Evolutionary conservation across 1,139 yeast species (phyloP), one percentile per base, ranked within the genome.

Genomic region (Diutina siamensis): DNA sequence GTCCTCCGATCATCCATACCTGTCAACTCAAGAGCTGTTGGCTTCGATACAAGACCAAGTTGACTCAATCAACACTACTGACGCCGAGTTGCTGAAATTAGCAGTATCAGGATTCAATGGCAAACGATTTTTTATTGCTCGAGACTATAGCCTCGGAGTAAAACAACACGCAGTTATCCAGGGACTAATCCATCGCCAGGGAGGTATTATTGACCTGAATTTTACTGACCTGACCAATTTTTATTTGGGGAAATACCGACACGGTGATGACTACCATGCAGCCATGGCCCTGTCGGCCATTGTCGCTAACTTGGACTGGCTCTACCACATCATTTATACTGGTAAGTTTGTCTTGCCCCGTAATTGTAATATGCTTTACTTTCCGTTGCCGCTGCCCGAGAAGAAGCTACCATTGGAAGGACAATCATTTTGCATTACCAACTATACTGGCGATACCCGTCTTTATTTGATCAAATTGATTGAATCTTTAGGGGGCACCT

Each of bases 391-490:
- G 0, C 64, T 71, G n/a, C 86, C 83, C 1, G 55, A 58, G 40
- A 60, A 61, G 13, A 78, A 78, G 2, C 52, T 86, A 31, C 62
- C 72, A 10, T 71, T 85, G 68, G 63, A 67, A 21, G 69, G 72
- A 15, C 61, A 77, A 40, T 64, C 69, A 13, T 74, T 87, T 9
- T 73, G 88, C 3, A 74, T 86, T 4, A 81, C 97, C 0, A 86
- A 86, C 55, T 88, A 85, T 57, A 76, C 84, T 21, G 97, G 97
- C 0, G 94, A 83, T 54, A 83, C 95, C 0, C 67, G 98, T 40
- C 63, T 67, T 19, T 89, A 86, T 55, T 63, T 92, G 34, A 77
- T 80, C 44, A 70, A 71, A 45, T 65, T 92, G n/a, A 75, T 84
- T 8, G 67, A 70, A 15, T 68, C 81, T 0, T 59, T 86, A 55